Percentiles rank a stretch among this genome's conserved stretches.
Conservation (phyloP, 352 stramenopile genomes). For the Globisporangium middletonii region DNA sequence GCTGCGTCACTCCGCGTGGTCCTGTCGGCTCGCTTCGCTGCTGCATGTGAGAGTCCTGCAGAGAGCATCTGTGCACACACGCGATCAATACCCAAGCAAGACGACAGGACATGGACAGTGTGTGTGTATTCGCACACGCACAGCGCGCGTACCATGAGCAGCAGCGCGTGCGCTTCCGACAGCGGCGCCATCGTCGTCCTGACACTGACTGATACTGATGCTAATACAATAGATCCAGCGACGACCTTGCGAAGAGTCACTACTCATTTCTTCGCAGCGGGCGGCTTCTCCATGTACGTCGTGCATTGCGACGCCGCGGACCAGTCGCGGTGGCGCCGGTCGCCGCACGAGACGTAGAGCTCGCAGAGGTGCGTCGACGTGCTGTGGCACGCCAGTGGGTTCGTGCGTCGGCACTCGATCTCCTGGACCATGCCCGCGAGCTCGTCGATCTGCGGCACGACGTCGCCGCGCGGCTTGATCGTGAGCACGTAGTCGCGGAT, state of each 20-base stretch:
- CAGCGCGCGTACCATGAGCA: slow-evolving; percentile 9
- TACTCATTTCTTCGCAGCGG: neutral
- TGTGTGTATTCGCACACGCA: slow-evolving; percentile 1
- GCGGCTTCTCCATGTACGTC: slow-evolving; percentile 46
- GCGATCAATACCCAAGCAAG: neutral
- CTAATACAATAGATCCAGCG: neutral
- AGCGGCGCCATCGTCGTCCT: slow-evolving; percentile 1
- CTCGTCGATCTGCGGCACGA: slow-evolving; percentile 79
- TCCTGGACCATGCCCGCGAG: slow-evolving; percentile 85
- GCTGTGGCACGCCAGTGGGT: slow-evolving; percentile 79
- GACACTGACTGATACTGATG: neutral
- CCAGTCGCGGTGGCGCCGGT: slow-evolving; percentile 77
- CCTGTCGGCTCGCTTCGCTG: neutral
- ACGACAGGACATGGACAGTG: neutral
- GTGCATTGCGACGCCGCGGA: slow-evolving; percentile 62
- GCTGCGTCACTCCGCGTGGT: too few species aligned
- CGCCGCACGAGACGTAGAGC: slow-evolving; percentile 73
- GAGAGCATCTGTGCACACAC: neutral
- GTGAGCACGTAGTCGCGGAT: slow-evolving; percentile 85
- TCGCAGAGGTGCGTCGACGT: slow-evolving; percentile 83
- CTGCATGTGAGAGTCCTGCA: neutral
- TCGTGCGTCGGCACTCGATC: slow-evolving; percentile 74
- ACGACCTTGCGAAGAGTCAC: neutral
- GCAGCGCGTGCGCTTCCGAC: slow-evolving; percentile 9
- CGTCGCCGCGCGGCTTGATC: slow-evolving; percentile 72